These are phyloP conservation scores for Backusella tarrabulga DNA, from an alignment of 192 early-diverging fungal species.

Conservation along the genomic window DNA sequence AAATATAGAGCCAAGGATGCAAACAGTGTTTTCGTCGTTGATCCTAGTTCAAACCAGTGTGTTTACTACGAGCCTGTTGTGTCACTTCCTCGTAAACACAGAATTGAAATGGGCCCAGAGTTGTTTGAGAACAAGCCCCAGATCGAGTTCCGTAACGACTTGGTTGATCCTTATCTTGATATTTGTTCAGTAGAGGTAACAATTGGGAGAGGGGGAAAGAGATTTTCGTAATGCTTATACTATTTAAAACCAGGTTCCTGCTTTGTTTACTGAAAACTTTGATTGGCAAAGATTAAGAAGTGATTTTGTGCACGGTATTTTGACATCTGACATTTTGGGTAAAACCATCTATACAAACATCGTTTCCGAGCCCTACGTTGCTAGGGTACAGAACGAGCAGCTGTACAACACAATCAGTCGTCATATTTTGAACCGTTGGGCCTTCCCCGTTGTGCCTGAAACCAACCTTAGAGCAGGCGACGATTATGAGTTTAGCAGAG, in stretches of 20 bases:
- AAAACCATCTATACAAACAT: conserved; percentile 89
- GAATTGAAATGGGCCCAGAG: conserved; percentile 59
- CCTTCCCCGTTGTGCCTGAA: conserved; percentile 94
- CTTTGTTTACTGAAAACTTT: conserved; percentile 95
- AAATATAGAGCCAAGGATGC: conserved; percentile 54
- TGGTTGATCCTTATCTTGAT: conserved; percentile 91
- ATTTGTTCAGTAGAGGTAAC: conserved; percentile 87
- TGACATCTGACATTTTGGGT: conserved; percentile 82
- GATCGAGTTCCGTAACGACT: conserved; percentile 83
- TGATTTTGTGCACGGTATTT: conserved; percentile 89
- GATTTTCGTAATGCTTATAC: background rate
- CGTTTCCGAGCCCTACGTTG: conserved; percentile 63
- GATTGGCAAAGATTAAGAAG: conserved; percentile 90
- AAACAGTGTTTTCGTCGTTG: conserved; percentile 84
- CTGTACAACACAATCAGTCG: conserved; percentile 78
- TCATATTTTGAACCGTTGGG: conserved; percentile 89
- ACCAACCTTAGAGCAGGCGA: conserved; percentile 71
- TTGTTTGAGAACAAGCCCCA: conserved; percentile 63
- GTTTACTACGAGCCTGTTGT: conserved; percentile 73
- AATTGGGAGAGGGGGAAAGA: background rate
- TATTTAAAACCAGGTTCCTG: conserved; percentile 57
- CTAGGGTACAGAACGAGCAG: conserved; percentile 62
- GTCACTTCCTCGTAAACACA: conserved; percentile 54
- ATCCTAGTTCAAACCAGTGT: conserved; percentile 74
- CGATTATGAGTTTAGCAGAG: conserved; percentile 70